Base-by-base conservation (phyloP, 2,329 filamentous ascomycete species). In the Colletotrichum gigasporum region DNA sequence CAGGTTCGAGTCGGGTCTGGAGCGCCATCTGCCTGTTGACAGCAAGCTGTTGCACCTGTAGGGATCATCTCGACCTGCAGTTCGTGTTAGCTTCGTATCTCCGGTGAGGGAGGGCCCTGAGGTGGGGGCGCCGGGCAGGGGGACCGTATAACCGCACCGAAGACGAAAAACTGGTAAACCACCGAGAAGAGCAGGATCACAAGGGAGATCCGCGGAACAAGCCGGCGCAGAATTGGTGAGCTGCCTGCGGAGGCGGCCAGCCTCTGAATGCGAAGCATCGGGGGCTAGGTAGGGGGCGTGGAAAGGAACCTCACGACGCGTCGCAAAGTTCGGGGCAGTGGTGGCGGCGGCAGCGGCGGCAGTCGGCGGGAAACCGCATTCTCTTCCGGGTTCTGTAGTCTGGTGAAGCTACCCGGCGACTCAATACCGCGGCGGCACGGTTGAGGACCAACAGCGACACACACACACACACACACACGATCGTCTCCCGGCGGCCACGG, bases 21-120 rank as follows among this genome's bases (percentile, higher is more conserved):
- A 60, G 66, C 73, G 62, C 86, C 87, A 89, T 67, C 78, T 76
- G 30, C 87, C 87, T 67, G 80, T 74, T 37, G 78, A 79, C 5
- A 85, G 74, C 28, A 88, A 75, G 4, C 82, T 81, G 16, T 74
- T 72, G 71, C 87, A 90, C 74, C 85, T 84, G 70, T 82, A 82
- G 0, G 83, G 83, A 66, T 88, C 86, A 47, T 64, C 10, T 44
- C 47, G 58, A 16, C 66, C 66, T 68, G 42, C 7, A 14, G 16
- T 18, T 26, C 47, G 35, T 34, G 51, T 59, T 26, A 55, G 53
- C 35, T 28, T 55, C 26, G 44, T 20, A 35, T 26, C 14, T 53
- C 35, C 26, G 22, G 18, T 39, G 16, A 26, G 16, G 32, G 26
- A 20, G 24, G 32, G 30, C n/a, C 18, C 42, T 22, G 28, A 35